Base-by-base conservation (phyloP, 129 eudicot species). In the Ambrosia trifida region DNA sequence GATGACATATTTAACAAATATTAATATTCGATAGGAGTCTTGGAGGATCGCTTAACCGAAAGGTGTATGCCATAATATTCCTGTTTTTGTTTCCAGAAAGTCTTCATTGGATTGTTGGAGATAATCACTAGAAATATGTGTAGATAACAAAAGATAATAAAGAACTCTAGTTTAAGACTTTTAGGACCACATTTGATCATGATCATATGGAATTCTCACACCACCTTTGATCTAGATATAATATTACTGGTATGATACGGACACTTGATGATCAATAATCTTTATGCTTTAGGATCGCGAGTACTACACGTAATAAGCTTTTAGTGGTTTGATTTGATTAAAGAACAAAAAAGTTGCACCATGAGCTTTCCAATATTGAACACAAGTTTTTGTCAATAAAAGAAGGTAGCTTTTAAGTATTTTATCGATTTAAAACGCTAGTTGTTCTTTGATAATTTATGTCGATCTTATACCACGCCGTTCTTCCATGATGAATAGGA, bases 381-480 rank as follows among this genome's bases (percentile, higher is more conserved):
- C 56, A 75, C 16, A 69, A 63, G 51, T 20, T 75, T 77, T 24
- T 77, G 65, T 69, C 65, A 70, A 77, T 61, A 69, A 77, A 74
- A 69, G 81, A 61, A 45, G 57, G 64, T 36, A 50, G 66, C 65
- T 64, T 77, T 77, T 77, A 28, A 70, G 44, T 36, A 77, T 70
- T 69, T 18, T 62, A 70, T 33, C 72, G 14, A 24, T 51, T 70
- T 63, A 69, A 69, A 71, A 47, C 46, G 45, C 47, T 20, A 24
- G 44, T 36, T 50, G 45, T 63, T 49, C 41, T 76, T 56, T n/a
- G 10, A 69, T 59, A 47, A 51, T 47, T 40, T 51, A 70, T 50
- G 40, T 51, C 30, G 24, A 68, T 69, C 70, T 69, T 61, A 44
- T 46, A 69, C 59, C 35, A 54, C 11, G 75, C 20, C 61, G 16